phyloP scores from a whole-genome alignment of 352 stramenopile genomes.

The Thalassiosira ordinaria region DNA sequence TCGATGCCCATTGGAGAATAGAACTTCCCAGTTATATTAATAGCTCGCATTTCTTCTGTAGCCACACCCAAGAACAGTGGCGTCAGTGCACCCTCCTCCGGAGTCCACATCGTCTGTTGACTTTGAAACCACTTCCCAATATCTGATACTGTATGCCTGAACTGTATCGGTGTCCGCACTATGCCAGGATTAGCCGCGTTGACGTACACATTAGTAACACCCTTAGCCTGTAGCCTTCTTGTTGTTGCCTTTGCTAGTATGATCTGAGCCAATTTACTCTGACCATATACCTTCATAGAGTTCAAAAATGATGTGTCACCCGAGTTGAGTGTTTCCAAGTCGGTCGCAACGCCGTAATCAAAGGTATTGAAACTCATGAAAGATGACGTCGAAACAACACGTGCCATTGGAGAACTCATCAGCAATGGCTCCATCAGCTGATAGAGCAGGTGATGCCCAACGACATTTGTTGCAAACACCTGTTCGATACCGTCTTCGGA shows the following conservation, averaged over 20 bases:
- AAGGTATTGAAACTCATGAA: conserved; percentile 20
- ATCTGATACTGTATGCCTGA: background rate
- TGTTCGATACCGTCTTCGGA: conserved; percentile 63
- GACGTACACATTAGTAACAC: conserved; percentile 55
- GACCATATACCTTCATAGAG: conserved; percentile 44
- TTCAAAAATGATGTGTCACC: background rate
- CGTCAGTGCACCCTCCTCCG: conserved; percentile 54
- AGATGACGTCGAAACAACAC: conserved; percentile 61
- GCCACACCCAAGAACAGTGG: conserved; percentile 46
- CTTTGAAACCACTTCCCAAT: conserved; percentile 20
- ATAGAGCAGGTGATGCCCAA: conserved; percentile 68
- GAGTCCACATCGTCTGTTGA: conserved; percentile 38
- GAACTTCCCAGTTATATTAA: conserved; percentile 59
- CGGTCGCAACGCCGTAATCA: no score
- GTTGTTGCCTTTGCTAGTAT: conserved; percentile 57
- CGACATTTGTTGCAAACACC: conserved; percentile 63
- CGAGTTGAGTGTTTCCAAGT: conserved; percentile 54
- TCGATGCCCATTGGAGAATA: conserved; percentile 58
- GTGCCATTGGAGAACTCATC: conserved; percentile 25
- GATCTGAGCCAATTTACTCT: conserved; percentile 66
- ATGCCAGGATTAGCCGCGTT: conserved; percentile 58
- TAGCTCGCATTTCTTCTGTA: conserved; percentile 27
- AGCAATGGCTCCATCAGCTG: conserved; percentile 55
- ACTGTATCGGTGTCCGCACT: conserved; percentile 30
- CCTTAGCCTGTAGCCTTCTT: conserved; percentile 16